Conservation (phyloP, 345 rosid genomes). For the Boechera stricta region DNA sequence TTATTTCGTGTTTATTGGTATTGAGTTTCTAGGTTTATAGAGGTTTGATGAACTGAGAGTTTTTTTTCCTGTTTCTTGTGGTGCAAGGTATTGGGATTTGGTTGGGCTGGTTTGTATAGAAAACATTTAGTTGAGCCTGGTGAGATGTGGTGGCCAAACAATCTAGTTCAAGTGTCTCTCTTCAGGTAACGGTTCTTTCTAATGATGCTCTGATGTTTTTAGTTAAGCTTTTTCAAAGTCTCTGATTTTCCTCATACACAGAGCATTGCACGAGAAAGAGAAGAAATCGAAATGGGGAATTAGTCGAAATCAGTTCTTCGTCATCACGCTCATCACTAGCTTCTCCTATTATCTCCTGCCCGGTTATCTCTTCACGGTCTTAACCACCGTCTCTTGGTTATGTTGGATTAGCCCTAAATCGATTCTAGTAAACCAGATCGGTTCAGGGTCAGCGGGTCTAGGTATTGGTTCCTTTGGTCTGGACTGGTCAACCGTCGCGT, state of each 20-base stretch:
- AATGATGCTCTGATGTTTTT: neutral
- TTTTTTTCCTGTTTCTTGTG: conserved; percentile 49
- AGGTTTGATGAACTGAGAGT: neutral
- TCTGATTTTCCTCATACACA: conserved; percentile 31
- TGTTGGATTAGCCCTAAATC: conserved; percentile 83
- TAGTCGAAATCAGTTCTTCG: conserved; percentile 66
- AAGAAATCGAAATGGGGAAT: conserved; percentile 52
- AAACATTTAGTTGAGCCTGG: conserved; percentile 77
- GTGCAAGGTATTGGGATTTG: conserved; percentile 74
- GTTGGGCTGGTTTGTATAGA: conserved; percentile 77
- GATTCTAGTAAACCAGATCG: conserved; percentile 67
- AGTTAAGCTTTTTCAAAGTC: neutral
- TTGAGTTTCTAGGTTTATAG: conserved; percentile 11
- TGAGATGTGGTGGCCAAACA: conserved; percentile 92
- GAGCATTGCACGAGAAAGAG: conserved; percentile 80
- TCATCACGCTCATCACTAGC: conserved; percentile 58
- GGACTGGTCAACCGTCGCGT: conserved; percentile 76
- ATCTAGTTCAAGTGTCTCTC: conserved; percentile 81
- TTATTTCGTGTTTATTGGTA: neutral
- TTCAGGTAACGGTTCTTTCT: conserved; percentile 59
- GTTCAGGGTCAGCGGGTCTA: conserved; percentile 72
- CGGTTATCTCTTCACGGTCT: conserved; percentile 58
- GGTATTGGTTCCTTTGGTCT: conserved; percentile 73
- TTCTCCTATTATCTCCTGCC: conserved; percentile 72
- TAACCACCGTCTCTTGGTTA: conserved; percentile 74